A percentile compares a stretch with the other conserved stretches of the same genome.
Conservation (phyloP, 2,329 filamentous ascomycete genomes). For the Diaporthe capsici region DNA sequence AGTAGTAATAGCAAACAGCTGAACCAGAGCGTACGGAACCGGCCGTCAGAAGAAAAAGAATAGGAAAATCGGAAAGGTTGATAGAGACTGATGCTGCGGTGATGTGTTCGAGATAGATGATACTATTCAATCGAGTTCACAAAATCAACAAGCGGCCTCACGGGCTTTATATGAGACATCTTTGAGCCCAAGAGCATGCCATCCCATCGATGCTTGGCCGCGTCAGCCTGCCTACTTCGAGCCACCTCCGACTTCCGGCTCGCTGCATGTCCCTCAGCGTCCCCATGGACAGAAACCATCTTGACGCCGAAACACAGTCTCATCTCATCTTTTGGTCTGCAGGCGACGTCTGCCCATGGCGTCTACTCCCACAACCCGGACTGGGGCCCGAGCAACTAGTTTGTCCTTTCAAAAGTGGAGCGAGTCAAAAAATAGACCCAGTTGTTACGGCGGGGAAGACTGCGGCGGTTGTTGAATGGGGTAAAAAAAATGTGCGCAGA, state of each 20-base stretch:
- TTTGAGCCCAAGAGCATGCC: neutral
- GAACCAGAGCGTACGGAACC: conserved; percentile 42
- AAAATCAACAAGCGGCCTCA: neutral
- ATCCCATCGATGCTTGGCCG: conserved; percentile 18
- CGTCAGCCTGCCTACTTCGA: conserved; percentile 28
- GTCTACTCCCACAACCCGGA: conserved; percentile 20
- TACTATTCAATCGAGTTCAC: conserved; percentile 4
- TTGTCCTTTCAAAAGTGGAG: neutral
- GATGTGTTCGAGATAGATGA: conserved; percentile 15
- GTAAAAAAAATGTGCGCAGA: neutral
- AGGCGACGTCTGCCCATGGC: conserved; percentile 22
- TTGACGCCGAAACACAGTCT: conserved; percentile 37
- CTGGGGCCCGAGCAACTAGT: conserved; percentile 11
- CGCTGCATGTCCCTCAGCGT: neutral
- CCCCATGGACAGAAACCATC: conserved; percentile 36
- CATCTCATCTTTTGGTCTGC: conserved; percentile 36
- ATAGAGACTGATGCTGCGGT: conserved; percentile 12
- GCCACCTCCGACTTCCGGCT: conserved; percentile 2
- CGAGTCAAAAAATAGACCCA: conserved; percentile 8
- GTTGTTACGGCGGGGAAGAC: neutral
- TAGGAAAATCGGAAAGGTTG: conserved; percentile 7
- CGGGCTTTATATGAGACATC: conserved; percentile 23
- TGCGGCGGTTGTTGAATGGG: neutral
- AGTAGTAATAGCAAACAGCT: conserved; percentile 31
- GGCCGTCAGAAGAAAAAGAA: conserved; percentile 38